Conservation (phyloP, 257 asterid genomes). For the Agastache rugosa region DNA sequence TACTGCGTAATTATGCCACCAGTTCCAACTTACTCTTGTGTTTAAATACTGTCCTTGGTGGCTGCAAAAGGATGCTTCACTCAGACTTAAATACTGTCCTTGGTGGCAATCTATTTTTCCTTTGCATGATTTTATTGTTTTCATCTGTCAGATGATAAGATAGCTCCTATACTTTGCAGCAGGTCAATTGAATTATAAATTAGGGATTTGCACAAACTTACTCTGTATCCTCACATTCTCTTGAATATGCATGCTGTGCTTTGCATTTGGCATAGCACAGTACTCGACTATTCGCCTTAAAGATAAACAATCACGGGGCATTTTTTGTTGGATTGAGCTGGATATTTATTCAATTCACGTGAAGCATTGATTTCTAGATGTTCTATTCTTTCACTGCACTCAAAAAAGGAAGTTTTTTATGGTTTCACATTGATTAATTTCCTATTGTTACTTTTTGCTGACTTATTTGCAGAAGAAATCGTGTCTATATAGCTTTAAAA, state of each 20-base stretch:
- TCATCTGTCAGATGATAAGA: neutral
- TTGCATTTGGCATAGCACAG: slow-evolving; percentile 12
- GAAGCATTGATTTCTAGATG: neutral
- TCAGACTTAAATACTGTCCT: neutral
- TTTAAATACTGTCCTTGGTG: slow-evolving; percentile 15
- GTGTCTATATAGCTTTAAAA: neutral
- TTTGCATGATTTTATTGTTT: neutral
- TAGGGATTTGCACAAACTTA: slow-evolving; percentile 4
- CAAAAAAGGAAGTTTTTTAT: neutral
- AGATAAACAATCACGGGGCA: neutral
- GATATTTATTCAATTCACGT: neutral
- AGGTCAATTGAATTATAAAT: neutral
- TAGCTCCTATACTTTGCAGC: neutral
- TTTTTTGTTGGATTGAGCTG: neutral
- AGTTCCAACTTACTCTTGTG: slow-evolving; percentile 8
- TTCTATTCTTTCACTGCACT: neutral
- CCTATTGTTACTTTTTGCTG: neutral
- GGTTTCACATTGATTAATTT: neutral
- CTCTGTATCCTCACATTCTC: neutral
- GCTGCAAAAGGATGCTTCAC: slow-evolving; percentile 16
- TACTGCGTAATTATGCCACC: neutral
- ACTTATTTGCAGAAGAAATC: slow-evolving; percentile 8
- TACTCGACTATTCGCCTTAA: slow-evolving; percentile 11
- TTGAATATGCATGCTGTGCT: neutral
- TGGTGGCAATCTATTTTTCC: neutral